Percentiles rank a stretch among this genome's conserved stretches.
These are phyloP conservation scores for Gardenia jasminoides DNA, from an alignment of 257 asterid genomes.

Conservation along the genomic window DNA sequence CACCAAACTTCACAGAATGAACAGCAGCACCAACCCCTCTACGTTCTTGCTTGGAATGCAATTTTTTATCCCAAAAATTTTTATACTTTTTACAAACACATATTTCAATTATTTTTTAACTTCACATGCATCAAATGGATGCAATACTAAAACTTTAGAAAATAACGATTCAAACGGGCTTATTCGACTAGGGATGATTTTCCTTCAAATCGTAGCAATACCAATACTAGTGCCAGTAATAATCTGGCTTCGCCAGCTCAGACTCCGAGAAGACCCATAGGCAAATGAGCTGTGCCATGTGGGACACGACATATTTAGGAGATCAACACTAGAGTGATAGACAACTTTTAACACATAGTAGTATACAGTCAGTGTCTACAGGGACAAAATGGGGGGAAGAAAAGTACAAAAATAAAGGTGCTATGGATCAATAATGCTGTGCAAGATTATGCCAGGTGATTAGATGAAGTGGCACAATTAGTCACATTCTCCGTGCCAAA, in stretches of 20 bases:
- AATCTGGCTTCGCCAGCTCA: neutral
- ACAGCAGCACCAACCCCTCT: neutral
- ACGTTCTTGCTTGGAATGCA: too few species aligned
- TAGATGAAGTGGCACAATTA: neutral
- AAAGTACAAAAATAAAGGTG: neutral
- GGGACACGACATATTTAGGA: neutral
- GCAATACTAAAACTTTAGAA: too few species aligned
- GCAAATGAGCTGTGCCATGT: conserved; percentile 12
- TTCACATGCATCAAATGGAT: too few species aligned
- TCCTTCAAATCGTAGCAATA: neutral
- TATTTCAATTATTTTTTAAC: too few species aligned
- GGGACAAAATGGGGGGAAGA: neutral
- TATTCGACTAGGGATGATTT: neutral
- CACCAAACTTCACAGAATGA: neutral
- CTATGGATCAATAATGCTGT: too few species aligned
- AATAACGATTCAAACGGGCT: too few species aligned
- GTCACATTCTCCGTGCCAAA: too few species aligned
- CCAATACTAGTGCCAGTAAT: too few species aligned
- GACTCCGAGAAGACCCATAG: neutral
- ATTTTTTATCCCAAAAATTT: too few species aligned
- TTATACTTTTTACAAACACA: too few species aligned
- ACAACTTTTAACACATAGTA: neutral
- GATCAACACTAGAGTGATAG: neutral
- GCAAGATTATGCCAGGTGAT: neutral
- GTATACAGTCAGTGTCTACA: neutral